These are phyloP conservation scores for Boletales sp. DNA, from an alignment of 768 basidiomycete genomes.

Conservation along the genomic window DNA sequence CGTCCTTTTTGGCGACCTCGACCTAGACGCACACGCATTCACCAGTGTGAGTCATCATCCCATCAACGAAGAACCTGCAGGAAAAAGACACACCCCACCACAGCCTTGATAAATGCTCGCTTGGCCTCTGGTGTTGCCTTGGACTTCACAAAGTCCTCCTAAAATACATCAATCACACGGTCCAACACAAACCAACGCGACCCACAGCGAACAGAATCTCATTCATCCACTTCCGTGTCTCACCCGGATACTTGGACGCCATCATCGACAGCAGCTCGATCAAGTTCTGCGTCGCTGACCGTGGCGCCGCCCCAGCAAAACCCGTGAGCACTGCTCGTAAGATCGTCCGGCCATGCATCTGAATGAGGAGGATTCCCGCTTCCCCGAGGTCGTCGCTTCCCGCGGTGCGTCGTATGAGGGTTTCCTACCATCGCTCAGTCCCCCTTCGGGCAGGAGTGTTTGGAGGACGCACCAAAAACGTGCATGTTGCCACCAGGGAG, in stretches of 20 bases:
- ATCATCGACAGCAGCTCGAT: conserved; percentile 76
- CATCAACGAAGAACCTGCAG: too few relatives aligned
- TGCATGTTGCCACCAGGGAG: conserved; percentile 76
- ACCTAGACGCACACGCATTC: conserved; percentile 35
- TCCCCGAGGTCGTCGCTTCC: conserved; percentile 57
- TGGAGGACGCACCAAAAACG: conserved; percentile 64
- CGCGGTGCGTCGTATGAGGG: conserved; percentile 63
- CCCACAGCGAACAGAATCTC: conserved; percentile 66
- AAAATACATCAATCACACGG: neutral
- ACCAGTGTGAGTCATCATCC: too few relatives aligned
- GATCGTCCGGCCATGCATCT: conserved; percentile 57
- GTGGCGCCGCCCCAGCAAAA: conserved; percentile 80
- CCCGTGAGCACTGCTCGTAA: conserved; percentile 73
- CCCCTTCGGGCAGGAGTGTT: neutral
- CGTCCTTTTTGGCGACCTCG: conserved; percentile 68
- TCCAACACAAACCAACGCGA: conserved; percentile 3
- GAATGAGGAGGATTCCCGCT: conserved; percentile 49
- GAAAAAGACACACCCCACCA: conserved; percentile 51
- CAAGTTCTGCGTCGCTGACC: conserved; percentile 79
- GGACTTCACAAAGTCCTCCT: conserved; percentile 74
- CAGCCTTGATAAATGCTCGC: conserved; percentile 69
- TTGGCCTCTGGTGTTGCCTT: conserved; percentile 75
- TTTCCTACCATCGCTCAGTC: conserved; percentile 39
- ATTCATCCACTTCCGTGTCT: conserved; percentile 66
- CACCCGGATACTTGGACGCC: conserved; percentile 50